Percentiles rank a stretch among this genome's conserved stretches.
Evolutionary conservation across 371 early-diverging fungal species (phyloP).

Genomic region (Apophysomyces sp.): DNA sequence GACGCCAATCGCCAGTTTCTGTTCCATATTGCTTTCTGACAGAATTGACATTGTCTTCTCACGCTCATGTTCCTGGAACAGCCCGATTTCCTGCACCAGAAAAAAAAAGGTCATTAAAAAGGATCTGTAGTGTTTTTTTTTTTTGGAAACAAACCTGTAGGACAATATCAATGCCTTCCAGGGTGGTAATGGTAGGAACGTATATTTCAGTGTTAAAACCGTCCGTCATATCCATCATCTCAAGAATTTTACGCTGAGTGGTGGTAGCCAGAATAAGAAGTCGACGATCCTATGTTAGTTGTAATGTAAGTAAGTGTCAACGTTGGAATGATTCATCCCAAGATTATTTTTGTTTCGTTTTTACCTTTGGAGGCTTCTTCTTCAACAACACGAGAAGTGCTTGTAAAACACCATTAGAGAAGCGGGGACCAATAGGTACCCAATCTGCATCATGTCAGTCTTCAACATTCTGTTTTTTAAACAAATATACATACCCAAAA

Average conservation of each 20-base stretch:
- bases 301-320: too few species aligned
- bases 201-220: conserved; percentile 86
- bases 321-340: too few species aligned
- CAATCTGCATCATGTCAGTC: conserved; percentile 67
- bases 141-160: conserved; percentile 40
- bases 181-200: conserved; percentile 69
- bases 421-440: conserved; percentile 98
- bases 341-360: too few species aligned
- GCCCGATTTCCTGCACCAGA: conserved; percentile 40
- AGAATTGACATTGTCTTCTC: conserved; percentile 55
- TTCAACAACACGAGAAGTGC: conserved; percentile 91
- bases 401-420: conserved; percentile 97
- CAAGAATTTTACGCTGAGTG: conserved; percentile 73
- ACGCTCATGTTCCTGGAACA: conserved; percentile 66
- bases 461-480: not conserved
- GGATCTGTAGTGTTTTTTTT: not conserved
- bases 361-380: conserved; percentile 86
- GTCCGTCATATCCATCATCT: conserved; percentile 86
- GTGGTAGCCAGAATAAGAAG: conserved; percentile 90
- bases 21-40: conserved; percentile 52
- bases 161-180: conserved; percentile 69
- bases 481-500: conserved; percentile 64
- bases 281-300: conserved; percentile 55
- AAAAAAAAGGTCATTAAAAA: not conserved
- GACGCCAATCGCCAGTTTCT: conserved; percentile 78